These are phyloP conservation scores for Puccinia coronata DNA, from an alignment of 1,284 basidiomycete genomes.

Conservation along the genomic window DNA sequence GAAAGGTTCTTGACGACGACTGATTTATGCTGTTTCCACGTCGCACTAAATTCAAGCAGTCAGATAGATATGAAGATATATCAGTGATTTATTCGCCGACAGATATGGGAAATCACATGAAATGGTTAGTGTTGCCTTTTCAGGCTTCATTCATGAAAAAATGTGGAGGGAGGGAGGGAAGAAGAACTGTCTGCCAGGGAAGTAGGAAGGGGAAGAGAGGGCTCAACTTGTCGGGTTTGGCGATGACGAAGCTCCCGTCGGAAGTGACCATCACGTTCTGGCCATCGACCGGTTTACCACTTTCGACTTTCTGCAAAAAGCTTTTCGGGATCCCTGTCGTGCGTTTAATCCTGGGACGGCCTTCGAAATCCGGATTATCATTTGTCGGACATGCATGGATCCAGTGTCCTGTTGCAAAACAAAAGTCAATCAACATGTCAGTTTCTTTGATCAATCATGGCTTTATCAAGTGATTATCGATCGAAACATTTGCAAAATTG, in stretches of 20 bases:
- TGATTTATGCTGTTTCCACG: constrained; percentile 85
- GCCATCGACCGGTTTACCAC: constrained; percentile 65
- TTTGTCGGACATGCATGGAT: constrained; percentile 99
- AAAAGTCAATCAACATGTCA: too few species aligned
- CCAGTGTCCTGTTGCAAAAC: constrained; percentile 91
- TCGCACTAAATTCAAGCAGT: constrained; percentile 64
- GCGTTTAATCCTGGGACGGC: constrained; percentile 90
- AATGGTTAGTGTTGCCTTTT: background rate
- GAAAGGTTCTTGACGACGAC: constrained; percentile 75
- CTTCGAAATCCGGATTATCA: constrained; percentile 89
- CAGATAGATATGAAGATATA: constrained; percentile 26
- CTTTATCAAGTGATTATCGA: too few species aligned
- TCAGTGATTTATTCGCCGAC: constrained; percentile 4
- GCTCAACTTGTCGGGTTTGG: constrained; percentile 84
- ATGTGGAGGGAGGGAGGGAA: background rate
- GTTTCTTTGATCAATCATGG: too few species aligned
- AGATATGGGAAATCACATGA: background rate
- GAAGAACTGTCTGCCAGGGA: background rate
- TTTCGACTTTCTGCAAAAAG: constrained; percentile 94
- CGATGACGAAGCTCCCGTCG: constrained; percentile 92
- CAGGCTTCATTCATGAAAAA: background rate
- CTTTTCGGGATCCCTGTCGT: constrained; percentile 91
- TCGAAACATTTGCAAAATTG: too few species aligned
- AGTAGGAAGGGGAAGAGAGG: background rate
- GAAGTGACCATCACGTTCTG: constrained; percentile 94